Evolutionary conservation across 768 basidiomycete genomes (phyloP), one percentile per base, ranked within the genome.

Genomic region (Suillus clintonianus): DNA sequence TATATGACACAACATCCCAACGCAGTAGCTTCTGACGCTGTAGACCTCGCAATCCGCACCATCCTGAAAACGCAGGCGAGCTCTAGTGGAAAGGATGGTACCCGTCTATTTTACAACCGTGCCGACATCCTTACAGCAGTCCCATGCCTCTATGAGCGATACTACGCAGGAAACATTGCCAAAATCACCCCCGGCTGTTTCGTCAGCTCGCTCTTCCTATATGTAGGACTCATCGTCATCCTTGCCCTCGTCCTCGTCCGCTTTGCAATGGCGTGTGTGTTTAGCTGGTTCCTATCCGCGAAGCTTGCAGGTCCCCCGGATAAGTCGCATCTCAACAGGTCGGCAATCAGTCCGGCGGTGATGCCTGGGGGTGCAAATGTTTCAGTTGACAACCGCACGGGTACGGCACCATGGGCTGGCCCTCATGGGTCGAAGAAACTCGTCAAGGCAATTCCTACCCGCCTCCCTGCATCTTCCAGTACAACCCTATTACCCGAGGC

Each of bases 111-210:
- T 74, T 88, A 86, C 74, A 90, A 89, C 76, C 85, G 87, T 51
- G 68, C 82, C 7, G 83, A 85, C 60, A 85, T 94, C 62, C 80
- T 85, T 65, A 79, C 82, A 11, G 88, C 92, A 27, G 82, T 97
- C 4, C 84, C 87, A 11, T 99, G 97, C 76, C 82, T 99, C 59
- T 82, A 83, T 59, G 80, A 93, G 70, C 88, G 97, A 14, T 99
- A 97, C 76, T 86, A 86, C 58, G 96, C 95, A 0, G 97, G 97
- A 24, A 91, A 92, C 73, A 98, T 99, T 66, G 97, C 98, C 81
- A 97, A 98, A 78, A 82, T 97, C 72, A 90, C 95, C 0, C 94
- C 97, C 7, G 97, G 97, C 9, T 99, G 97, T 77, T 96, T 98
- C 77, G 87, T 95, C 43, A 90, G 95, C 37, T 84, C 87, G 53